Evolutionary conservation across 2,329 filamentous ascomycete genomes (phyloP).

Genomic region (Aspergillus sp.): DNA sequence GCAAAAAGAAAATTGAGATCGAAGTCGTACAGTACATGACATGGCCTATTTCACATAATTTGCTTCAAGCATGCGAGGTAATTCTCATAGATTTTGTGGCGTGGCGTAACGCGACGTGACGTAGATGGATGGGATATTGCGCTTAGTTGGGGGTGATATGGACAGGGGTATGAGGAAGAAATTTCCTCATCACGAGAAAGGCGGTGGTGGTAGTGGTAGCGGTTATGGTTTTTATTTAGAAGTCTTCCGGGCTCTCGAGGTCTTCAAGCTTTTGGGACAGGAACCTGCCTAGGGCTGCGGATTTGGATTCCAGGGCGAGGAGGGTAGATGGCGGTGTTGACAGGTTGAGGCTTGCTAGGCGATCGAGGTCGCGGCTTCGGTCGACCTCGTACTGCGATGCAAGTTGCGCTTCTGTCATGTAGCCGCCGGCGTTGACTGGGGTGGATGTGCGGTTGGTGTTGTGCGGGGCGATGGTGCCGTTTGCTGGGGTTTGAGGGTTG

Average conservation of each 20-base stretch:
- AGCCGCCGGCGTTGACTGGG: background rate
- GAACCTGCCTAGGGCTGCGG: conserved; percentile 41
- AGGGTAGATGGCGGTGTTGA: conserved; percentile 39
- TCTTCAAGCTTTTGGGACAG: conserved; percentile 41
- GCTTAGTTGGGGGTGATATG: background rate
- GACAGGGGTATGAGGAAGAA: background rate
- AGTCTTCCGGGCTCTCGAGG: conserved; percentile 44
- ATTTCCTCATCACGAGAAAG: too few relatives aligned
- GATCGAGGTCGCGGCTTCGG: conserved; percentile 38
- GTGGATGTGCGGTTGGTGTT: background rate
- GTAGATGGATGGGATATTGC: background rate
- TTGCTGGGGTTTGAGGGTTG: conserved; percentile 7
- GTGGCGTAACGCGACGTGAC: background rate
- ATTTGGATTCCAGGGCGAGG: conserved; percentile 44
- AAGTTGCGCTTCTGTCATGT: conserved; percentile 26
- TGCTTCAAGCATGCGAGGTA: too few relatives aligned
- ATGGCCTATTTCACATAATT: background rate
- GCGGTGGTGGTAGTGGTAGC: background rate
- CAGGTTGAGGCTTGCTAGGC: conserved; percentile 40
- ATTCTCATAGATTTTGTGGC: background rate
- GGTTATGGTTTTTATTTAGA: conserved; percentile 11
- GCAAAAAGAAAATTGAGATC: background rate
- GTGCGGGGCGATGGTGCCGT: conserved; percentile 6
- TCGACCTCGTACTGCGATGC: conserved; percentile 42
- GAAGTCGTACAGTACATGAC: background rate